phyloP scores from a whole-genome alignment of 1,284 basidiomycete species.

The Cryptococcus hybrid region DNA sequence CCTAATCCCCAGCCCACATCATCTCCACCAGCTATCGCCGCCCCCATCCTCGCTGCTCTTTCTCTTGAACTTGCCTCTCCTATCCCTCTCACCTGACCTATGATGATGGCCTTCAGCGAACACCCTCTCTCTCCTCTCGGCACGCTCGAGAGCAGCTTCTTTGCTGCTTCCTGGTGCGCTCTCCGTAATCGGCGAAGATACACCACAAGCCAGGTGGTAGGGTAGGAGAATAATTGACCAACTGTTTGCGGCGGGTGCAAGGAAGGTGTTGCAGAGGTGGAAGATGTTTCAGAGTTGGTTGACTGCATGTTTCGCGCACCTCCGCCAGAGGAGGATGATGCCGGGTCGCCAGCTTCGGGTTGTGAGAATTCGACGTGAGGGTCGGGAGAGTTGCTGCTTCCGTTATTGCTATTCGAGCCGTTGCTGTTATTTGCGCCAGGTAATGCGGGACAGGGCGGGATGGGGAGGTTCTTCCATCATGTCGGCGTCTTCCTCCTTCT shows the following conservation, averaged over 20 bases:
- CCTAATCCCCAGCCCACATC: constrained; percentile 71
- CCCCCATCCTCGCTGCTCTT: constrained; percentile 1
- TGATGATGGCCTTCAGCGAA: constrained; percentile 13
- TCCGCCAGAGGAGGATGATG: constrained; percentile 1
- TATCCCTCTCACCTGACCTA: constrained; percentile 5
- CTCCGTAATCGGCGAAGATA: constrained; percentile 44
- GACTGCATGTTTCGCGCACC: constrained; percentile 8
- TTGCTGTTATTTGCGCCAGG: background rate
- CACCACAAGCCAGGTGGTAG: constrained; percentile 42
- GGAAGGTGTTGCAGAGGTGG: constrained; percentile 43
- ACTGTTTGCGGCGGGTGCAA: constrained; percentile 36
- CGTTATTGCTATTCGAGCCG: background rate
- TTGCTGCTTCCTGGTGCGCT: constrained; percentile 48
- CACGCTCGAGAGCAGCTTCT: constrained; percentile 39
- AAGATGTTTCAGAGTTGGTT: constrained; percentile 44
- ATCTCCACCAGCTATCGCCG: constrained; percentile 8
- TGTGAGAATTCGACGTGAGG: constrained; percentile 13
- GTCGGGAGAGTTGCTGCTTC: background rate
- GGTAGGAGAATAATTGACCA: constrained; percentile 39
- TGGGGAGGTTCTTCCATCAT: background rate
- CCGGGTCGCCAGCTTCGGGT: background rate
- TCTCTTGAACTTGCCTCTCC: background rate
- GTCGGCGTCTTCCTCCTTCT: background rate
- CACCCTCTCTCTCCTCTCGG: constrained; percentile 37
- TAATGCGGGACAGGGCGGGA: no score